These are phyloP conservation scores for Monosporascus sp. DNA, from an alignment of 2,329 filamentous ascomycete species.

Conservation along the genomic window DNA sequence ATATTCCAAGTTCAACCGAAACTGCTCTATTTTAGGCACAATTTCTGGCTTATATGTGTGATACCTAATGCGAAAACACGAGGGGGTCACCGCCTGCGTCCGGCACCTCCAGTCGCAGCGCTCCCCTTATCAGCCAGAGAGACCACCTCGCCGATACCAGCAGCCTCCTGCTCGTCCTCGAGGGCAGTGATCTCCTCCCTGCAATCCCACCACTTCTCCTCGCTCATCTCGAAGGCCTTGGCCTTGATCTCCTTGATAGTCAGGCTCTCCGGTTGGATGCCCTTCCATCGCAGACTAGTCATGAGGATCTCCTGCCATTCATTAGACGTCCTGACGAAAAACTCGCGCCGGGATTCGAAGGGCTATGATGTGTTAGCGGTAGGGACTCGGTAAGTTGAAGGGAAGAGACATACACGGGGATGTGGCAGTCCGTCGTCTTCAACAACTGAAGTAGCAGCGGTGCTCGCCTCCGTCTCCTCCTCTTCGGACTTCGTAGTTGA, in stretches of 20 bases:
- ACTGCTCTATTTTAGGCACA: no score
- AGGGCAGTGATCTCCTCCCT: constrained; percentile 86
- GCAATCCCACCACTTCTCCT: constrained; percentile 98
- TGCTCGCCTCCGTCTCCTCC: constrained; percentile 41
- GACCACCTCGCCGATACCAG: constrained; percentile 91
- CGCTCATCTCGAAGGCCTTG: constrained; percentile 81
- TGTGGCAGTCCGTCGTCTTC: constrained; percentile 70
- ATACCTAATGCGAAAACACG: neutral
- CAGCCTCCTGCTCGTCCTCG: constrained; percentile 94
- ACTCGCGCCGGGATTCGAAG: constrained; percentile 86
- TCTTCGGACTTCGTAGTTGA: constrained; percentile 29
- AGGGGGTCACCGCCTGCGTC: constrained; percentile 21
- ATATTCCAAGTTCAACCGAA: no score
- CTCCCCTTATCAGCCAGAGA: constrained; percentile 71
- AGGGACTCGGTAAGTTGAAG: neutral
- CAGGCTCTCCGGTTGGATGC: constrained; percentile 60
- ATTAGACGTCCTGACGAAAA: constrained; percentile 80
- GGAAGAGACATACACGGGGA: constrained; percentile 40
- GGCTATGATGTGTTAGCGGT: constrained; percentile 46
- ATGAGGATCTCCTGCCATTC: constrained; percentile 89
- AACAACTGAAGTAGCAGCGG: constrained; percentile 42
- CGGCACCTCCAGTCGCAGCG: constrained; percentile 42
- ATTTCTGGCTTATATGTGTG: no score
- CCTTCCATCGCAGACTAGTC: constrained; percentile 65
- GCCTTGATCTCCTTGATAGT: constrained; percentile 89